Conservation (phyloP, 352 stramenopile species). For the Peronospora farinosa region DNA sequence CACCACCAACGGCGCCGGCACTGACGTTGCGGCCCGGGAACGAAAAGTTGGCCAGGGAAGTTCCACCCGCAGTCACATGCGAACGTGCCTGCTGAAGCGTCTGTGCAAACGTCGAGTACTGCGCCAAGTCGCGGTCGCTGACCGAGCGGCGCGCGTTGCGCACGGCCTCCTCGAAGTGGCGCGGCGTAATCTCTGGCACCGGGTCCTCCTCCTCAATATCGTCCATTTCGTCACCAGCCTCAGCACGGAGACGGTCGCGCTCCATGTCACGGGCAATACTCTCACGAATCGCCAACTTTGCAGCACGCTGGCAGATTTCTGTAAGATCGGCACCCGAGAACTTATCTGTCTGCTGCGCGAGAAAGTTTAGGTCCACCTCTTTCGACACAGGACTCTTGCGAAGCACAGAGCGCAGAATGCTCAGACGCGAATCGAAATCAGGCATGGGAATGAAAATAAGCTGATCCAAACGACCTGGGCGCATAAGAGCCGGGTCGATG, state of each 20-base stretch:
- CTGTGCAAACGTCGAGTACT: slow-evolving; percentile 83
- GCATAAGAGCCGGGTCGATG: slow-evolving; percentile 96
- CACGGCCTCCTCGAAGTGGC: slow-evolving; percentile 98
- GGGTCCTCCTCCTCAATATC: slow-evolving; percentile 93
- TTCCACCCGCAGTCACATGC: slow-evolving; percentile 89
- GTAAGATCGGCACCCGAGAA: slow-evolving; percentile 99
- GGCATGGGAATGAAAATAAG: slow-evolving; percentile 96
- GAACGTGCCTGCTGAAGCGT: slow-evolving; percentile 94
- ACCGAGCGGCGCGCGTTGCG: slow-evolving; percentile 95
- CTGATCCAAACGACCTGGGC: slow-evolving; percentile 98
- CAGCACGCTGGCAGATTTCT: slow-evolving; percentile 99
- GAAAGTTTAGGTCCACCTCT: slow-evolving; percentile 96
- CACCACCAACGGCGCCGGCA: slow-evolving; percentile 35
- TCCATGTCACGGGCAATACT: slow-evolving; percentile 98
- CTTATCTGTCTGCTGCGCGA: slow-evolving; percentile 96
- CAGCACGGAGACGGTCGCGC: slow-evolving; percentile 89
- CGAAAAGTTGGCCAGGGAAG: slow-evolving; percentile 93
- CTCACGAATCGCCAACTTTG: slow-evolving; percentile 98
- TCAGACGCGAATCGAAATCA: slow-evolving; percentile 93
- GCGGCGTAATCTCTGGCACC: slow-evolving; percentile 91
- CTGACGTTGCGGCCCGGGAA: slow-evolving; percentile 86
- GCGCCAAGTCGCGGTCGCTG: slow-evolving; percentile 95
- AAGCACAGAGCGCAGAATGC: slow-evolving; percentile 93
- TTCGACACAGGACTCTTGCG: slow-evolving; percentile 97
- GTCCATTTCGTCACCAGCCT: slow-evolving; percentile 86